phyloP scores from a whole-genome alignment of 768 basidiomycete genomes.

The Hypholoma sublateritium region DNA sequence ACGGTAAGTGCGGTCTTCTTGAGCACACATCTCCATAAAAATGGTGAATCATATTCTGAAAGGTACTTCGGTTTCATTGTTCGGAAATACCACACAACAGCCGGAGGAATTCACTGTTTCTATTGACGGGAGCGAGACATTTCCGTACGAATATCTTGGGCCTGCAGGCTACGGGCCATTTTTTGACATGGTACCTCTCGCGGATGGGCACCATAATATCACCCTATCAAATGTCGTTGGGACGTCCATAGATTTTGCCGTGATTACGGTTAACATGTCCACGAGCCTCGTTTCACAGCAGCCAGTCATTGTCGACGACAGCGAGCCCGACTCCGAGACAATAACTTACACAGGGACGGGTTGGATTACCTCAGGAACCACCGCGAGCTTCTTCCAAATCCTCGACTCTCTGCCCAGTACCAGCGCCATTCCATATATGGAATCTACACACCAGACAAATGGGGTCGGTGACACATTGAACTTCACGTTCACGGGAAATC shows the following conservation, averaged over 20 bases:
- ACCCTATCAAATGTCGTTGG: neutral
- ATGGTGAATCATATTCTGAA: neutral
- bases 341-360: neutral
- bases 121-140: neutral
- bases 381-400: neutral
- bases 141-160: neutral
- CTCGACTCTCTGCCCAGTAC: neutral
- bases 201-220: neutral
- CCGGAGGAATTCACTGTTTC: neutral
- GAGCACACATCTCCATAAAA: neutral
- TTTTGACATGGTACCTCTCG: neutral
- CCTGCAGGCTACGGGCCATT: neutral
- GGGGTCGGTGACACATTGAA: neutral
- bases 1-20: neutral
- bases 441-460: neutral
- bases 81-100: neutral
- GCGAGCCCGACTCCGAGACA: neutral
- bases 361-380: neutral
- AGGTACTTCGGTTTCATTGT: neutral
- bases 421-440: neutral
- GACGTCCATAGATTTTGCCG: neutral
- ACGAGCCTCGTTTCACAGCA: neutral
- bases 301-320: neutral
- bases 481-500: neutral
- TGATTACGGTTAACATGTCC: neutral